Conservation (phyloP, 768 basidiomycete species). For the Phylloporus rhodoxanthus region DNA sequence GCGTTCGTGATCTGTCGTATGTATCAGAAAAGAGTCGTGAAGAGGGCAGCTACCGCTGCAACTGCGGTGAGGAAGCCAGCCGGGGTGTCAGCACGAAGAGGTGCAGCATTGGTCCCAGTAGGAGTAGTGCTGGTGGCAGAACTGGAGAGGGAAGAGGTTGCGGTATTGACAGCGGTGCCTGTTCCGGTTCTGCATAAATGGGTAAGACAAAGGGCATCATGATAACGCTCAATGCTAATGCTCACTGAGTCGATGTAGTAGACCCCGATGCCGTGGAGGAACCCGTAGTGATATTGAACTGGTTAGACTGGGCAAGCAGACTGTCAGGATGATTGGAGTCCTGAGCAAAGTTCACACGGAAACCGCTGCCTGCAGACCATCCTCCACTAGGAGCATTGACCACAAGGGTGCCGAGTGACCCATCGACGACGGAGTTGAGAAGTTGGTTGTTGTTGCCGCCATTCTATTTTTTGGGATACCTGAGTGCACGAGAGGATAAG, state of each 20-base stretch:
- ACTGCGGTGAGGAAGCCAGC: slow-evolving; percentile 32
- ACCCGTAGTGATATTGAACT: slow-evolving; percentile 46
- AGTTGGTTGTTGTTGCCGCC: slow-evolving; percentile 36
- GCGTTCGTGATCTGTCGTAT: not conserved
- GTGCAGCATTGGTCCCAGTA: slow-evolving; percentile 29
- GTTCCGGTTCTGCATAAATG: slow-evolving; percentile 7
- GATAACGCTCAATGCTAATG: slow-evolving; percentile 2
- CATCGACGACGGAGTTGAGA: slow-evolving; percentile 52
- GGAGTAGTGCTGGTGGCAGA: slow-evolving; percentile 25
- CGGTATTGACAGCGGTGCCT: not conserved
- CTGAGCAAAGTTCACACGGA: slow-evolving; percentile 67
- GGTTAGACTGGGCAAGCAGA: slow-evolving; percentile 66
- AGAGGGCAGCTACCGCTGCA: slow-evolving; percentile 33
- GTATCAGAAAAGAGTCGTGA: slow-evolving; percentile 21
- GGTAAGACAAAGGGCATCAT: not conserved
- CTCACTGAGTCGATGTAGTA: slow-evolving; percentile 16
- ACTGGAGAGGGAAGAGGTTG: slow-evolving; percentile 30
- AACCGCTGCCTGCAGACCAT: slow-evolving; percentile 58
- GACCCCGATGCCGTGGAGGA: slow-evolving; percentile 16
- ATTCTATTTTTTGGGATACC: slow-evolving; percentile 27
- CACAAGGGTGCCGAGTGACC: slow-evolving; percentile 33
- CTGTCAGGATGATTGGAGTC: slow-evolving; percentile 39
- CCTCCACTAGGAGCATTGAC: slow-evolving; percentile 56
- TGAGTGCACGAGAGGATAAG: not conserved
- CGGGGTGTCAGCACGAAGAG: slow-evolving; percentile 23